Evolutionary conservation across 345 rosid genomes (phyloP).

Genomic region (Melastoma malabathricum): DNA sequence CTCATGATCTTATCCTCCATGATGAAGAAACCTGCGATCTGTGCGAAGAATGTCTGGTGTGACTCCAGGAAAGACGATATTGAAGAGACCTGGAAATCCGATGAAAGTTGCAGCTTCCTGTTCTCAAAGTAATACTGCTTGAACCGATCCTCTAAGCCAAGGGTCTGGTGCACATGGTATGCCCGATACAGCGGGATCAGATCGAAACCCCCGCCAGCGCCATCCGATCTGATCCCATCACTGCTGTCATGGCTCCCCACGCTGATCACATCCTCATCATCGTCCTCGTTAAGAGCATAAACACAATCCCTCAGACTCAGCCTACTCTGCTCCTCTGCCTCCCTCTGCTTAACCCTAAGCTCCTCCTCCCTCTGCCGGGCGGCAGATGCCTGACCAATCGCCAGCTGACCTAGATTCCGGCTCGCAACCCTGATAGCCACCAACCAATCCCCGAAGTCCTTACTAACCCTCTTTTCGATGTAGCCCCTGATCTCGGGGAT

Average conservation of each 20-base stretch:
- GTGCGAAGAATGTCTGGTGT: conserved; percentile 92
- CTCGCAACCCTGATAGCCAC: conserved; percentile 94
- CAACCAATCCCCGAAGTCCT: conserved; percentile 89
- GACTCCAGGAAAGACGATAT: conserved; percentile 97
- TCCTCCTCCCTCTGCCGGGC: conserved; percentile 94
- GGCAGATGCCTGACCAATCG: conserved; percentile 90
- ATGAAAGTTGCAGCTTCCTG: conserved; percentile 82
- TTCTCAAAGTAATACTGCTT: conserved; percentile 82
- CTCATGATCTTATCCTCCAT: conserved; percentile 86
- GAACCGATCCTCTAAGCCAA: conserved; percentile 77
- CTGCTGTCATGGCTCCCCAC: conserved; percentile 20
- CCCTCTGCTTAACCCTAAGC: conserved; percentile 83
- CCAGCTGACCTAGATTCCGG: conserved; percentile 82
- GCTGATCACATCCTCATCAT: conserved; percentile 38
- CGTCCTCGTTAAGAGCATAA: conserved; percentile 79
- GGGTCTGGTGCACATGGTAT: conserved; percentile 78
- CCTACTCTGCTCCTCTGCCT: conserved; percentile 92
- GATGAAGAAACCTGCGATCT: conserved; percentile 89
- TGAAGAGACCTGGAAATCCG: conserved; percentile 95
- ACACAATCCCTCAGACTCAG: conserved; percentile 82
- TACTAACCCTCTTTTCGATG: conserved; percentile 74
- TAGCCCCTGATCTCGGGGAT: conserved; percentile 68
- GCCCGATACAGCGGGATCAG: conserved; percentile 82
- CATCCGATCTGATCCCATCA: conserved; percentile 28
- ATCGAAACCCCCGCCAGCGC: conserved; percentile 51